phyloP scores from a whole-genome alignment of 768 basidiomycete species.

The Rhodosporidiobolus sp. region DNA sequence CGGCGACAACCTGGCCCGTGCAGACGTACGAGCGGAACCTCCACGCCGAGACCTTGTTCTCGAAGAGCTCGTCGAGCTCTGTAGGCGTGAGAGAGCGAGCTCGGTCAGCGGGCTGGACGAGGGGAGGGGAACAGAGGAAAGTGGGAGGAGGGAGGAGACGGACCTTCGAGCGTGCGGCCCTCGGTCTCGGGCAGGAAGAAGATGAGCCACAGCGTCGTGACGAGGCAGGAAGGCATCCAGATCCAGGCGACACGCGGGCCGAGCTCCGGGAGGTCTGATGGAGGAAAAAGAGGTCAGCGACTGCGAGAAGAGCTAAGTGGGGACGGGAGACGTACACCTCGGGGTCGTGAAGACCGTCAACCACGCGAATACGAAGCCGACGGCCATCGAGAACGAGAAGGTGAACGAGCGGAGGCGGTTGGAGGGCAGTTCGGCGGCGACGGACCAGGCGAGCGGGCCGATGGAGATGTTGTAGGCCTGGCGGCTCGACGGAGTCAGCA shows the following conservation, averaged over 20 bases:
- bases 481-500: too few relatives aligned
- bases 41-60: neutral
- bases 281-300: neutral
- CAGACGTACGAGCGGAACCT: neutral
- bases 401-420: conserved; percentile 35
- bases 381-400: conserved; percentile 33
- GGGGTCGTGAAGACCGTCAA: conserved; percentile 29
- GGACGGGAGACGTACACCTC: conserved; percentile 18
- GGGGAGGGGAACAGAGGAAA: neutral
- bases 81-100: too few relatives aligned
- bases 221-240: neutral
- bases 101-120: too few relatives aligned
- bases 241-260: conserved; percentile 4
- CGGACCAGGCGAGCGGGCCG: conserved; percentile 33
- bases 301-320: neutral
- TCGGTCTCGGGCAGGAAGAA: conserved; percentile 13
- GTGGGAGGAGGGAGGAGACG: neutral
- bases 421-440: conserved; percentile 36
- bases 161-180: conserved; percentile 3
- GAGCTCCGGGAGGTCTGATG: neutral
- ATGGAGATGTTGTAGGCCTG: conserved; percentile 17
- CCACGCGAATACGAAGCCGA: conserved; percentile 40
- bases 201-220: conserved; percentile 3
- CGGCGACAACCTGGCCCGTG: neutral
- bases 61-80: conserved; percentile 7